A percentile compares a stretch with the other conserved stretches of the same genome.
Conservation (phyloP, 345 rosid species). For the Populus davidiana region DNA sequence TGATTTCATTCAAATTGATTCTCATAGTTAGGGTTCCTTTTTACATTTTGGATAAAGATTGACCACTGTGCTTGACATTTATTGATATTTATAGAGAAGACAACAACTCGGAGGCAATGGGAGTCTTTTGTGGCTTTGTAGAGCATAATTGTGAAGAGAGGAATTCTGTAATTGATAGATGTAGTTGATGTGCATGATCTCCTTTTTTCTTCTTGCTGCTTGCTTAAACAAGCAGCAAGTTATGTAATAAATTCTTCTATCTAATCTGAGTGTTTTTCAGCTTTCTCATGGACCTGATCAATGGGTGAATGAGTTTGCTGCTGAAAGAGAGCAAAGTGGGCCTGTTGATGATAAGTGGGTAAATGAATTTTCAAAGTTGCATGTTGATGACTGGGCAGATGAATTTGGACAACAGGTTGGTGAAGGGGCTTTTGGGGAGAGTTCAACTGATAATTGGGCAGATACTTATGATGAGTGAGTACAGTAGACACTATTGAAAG, state of each 20-base stretch:
- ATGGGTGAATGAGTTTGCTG: conserved; percentile 83
- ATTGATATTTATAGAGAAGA: no score
- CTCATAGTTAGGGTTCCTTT: no score
- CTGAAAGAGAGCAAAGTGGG: conserved; percentile 53
- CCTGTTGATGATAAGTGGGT: conserved; percentile 82
- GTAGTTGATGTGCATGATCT: neutral
- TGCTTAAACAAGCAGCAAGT: neutral
- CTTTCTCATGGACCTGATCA: conserved; percentile 49
- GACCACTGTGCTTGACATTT: no score
- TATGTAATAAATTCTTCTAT: neutral
- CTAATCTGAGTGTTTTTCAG: conserved; percentile 1
- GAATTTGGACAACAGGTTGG: conserved; percentile 75
- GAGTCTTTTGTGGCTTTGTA: neutral
- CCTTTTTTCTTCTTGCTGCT: neutral
- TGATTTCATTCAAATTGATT: no score
- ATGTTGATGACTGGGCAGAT: conserved; percentile 89
- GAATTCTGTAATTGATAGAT: neutral
- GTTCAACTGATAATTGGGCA: conserved; percentile 77
- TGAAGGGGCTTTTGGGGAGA: conserved; percentile 64
- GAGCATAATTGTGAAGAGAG: neutral
- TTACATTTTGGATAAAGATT: no score
- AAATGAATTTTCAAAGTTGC: conserved; percentile 90
- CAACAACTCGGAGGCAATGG: no score
- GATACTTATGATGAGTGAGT: conserved; percentile 94
- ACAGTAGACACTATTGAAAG: conserved; percentile 14